Base-by-base conservation (phyloP, 2,329 filamentous ascomycete genomes). In the Aspergillus quadricinctus region DNA sequence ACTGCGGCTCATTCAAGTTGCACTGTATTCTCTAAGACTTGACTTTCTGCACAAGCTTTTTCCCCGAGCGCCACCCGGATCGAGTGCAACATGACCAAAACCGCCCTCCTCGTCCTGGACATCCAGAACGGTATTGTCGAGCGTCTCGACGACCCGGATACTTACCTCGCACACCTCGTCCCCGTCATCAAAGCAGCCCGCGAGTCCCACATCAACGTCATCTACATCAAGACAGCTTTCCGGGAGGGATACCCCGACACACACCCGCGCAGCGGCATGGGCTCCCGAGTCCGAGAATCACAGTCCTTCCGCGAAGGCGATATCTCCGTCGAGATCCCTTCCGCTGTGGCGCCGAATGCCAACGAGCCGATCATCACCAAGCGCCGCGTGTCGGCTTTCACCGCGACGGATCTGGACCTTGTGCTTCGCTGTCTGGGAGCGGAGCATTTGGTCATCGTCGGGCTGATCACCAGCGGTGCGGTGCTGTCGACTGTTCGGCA, bases 401-500 rank as follows among this genome's bases (percentile, higher is more conserved):
- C 64, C 14, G 66, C 66, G 6, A 74, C 67, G 0, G 72, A 73
- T 23, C 56, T 76, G 3, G 73, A 75, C 4, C 46, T 72, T 2
- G 58, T 75, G 4, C 62, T 76, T 2, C 66, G 72, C 5, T 66
- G 66, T 27, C 55, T 65, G 21, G 64, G 61, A 2, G 61, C 66
- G 0, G 56, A 68, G 21, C 61, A 59, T 21, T 46, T 76, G n/a
- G 68, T 72, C 5, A n/a, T 76, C 10, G 64, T 61, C 0, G 73
- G 74, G 1, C 29, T 76, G 17, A 65, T 61, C 27, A 75, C 73
- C 1, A 68, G 70, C 40, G 73, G 72, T 9, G 72, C 69, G 10
- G 72, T 75, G 7, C 58, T 76, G 19, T 74, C 71, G 17, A 76
- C 73, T 3, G 61, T 74, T 27, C 66, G 69, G 11, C 62, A 71